phyloP scores from a whole-genome alignment of 257 asterid species.

The Plantago ovata region DNA sequence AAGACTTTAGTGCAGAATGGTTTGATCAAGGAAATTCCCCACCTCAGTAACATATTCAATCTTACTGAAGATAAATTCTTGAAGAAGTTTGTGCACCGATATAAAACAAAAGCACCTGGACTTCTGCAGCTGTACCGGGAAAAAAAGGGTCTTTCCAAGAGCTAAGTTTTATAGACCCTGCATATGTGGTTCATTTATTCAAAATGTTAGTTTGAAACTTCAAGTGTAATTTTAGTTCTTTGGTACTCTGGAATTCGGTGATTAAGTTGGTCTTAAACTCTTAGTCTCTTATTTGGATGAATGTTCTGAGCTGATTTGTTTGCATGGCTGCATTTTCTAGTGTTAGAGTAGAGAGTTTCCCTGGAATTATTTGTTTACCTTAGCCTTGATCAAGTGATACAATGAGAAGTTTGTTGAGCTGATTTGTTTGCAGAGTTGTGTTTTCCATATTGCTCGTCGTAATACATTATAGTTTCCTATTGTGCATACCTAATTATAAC shows the following conservation, averaged over 20 bases:
- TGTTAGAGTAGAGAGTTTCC: too few relatives aligned
- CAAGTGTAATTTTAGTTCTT: background rate
- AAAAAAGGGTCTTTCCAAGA: background rate
- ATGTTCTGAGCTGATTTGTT: background rate
- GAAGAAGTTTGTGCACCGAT: background rate
- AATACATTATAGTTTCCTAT: too few relatives aligned
- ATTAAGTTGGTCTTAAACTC: background rate
- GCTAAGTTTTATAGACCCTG: conserved; percentile 4
- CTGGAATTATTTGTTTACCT: too few relatives aligned
- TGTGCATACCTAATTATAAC: too few relatives aligned
- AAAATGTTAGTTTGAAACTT: background rate
- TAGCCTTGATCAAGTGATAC: too few relatives aligned
- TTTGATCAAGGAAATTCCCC: conserved; percentile 15
- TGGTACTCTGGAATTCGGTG: conserved; percentile 1
- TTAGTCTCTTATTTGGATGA: background rate
- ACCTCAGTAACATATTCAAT: background rate
- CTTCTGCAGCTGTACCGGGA: conserved; percentile 12
- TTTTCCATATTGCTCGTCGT: too few relatives aligned
- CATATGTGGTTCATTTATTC: background rate
- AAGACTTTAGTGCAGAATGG: conserved; percentile 23
- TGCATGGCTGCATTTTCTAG: background rate
- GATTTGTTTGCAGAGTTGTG: too few relatives aligned
- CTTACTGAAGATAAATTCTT: background rate
- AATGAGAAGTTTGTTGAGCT: too few relatives aligned
- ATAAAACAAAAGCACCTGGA: conserved; percentile 21